These are phyloP conservation scores for Casuarina cunninghamiana DNA, from an alignment of 306 rosid species.

Conservation along the genomic window DNA sequence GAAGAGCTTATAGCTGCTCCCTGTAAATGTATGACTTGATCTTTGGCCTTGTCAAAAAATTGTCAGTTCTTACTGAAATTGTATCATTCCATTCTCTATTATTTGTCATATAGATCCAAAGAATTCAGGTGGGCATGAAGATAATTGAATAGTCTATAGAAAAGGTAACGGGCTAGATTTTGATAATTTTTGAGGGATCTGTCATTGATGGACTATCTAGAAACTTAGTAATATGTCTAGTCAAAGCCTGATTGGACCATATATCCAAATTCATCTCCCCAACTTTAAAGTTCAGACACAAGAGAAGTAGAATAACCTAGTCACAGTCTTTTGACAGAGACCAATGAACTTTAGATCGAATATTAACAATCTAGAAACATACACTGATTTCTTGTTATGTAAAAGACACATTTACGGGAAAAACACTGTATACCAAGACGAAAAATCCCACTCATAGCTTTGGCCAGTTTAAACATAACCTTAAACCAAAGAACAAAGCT, in stretches of 20 bases:
- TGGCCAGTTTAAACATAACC: not conserved
- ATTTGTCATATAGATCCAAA: not conserved
- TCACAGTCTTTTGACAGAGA: not conserved
- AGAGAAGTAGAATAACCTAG: not conserved
- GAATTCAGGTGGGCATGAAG: not conserved
- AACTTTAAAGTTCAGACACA: not conserved
- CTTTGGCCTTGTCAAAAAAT: not conserved
- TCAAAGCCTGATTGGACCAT: conserved; percentile 1
- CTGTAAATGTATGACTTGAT: not conserved
- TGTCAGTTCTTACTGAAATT: not conserved
- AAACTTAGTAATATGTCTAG: not conserved
- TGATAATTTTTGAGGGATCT: not conserved
- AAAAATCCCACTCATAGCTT: not conserved
- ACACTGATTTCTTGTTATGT: not conserved
- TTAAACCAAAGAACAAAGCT: not conserved
- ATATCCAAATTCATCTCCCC: not conserved
- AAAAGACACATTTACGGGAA: not conserved
- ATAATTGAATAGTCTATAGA: not conserved
- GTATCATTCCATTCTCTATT: not conserved
- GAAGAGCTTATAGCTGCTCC: not conserved
- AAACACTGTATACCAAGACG: not conserved
- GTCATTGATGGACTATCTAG: not conserved
- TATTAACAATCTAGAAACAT: not conserved
- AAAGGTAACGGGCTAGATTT: not conserved
- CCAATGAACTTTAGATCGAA: not conserved